Conservation (phyloP, 2,329 filamentous ascomycete species). For the Cercospora berteroae region DNA sequence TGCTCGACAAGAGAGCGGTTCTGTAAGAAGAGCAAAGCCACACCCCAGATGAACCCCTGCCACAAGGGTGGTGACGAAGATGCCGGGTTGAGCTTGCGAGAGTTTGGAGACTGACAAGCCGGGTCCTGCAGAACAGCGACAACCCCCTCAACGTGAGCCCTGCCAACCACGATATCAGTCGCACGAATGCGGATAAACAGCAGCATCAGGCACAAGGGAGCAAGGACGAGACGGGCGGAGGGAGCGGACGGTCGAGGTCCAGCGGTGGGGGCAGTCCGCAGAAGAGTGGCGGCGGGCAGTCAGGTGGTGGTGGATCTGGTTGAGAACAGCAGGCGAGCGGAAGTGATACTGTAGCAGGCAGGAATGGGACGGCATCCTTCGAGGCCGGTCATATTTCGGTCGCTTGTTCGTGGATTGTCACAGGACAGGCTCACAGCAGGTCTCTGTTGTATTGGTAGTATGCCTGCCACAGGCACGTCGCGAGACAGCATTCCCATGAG, state of each 20-base stretch:
- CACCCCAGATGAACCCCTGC: background rate
- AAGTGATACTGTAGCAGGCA: background rate
- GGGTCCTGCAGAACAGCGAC: slow-evolving; percentile 31
- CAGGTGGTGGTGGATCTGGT: slow-evolving; percentile 20
- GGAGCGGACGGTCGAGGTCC: slow-evolving; percentile 24
- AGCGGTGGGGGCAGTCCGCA: slow-evolving; percentile 32
- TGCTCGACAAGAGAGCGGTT: slow-evolving; percentile 38
- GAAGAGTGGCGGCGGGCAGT: slow-evolving; percentile 39
- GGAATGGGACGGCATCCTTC: background rate
- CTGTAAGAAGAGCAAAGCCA: slow-evolving; percentile 14
- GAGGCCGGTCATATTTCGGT: background rate
- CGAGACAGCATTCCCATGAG: background rate
- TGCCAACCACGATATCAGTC: slow-evolving; percentile 58
- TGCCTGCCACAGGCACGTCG: background rate
- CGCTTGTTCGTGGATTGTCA: background rate
- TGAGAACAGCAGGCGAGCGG: background rate
- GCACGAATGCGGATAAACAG: slow-evolving; percentile 42
- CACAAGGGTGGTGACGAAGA: slow-evolving; percentile 5
- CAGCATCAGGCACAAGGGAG: slow-evolving; percentile 41
- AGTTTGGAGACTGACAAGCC: background rate
- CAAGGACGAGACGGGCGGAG: slow-evolving; percentile 38
- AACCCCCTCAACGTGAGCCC: slow-evolving; percentile 61
- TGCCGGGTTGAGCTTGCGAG: background rate
- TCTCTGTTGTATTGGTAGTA: background rate
- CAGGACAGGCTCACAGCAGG: background rate